Evolutionary conservation across 768 basidiomycete species (phyloP).

Genomic region (Naganishia vaughanmartiniae): DNA sequence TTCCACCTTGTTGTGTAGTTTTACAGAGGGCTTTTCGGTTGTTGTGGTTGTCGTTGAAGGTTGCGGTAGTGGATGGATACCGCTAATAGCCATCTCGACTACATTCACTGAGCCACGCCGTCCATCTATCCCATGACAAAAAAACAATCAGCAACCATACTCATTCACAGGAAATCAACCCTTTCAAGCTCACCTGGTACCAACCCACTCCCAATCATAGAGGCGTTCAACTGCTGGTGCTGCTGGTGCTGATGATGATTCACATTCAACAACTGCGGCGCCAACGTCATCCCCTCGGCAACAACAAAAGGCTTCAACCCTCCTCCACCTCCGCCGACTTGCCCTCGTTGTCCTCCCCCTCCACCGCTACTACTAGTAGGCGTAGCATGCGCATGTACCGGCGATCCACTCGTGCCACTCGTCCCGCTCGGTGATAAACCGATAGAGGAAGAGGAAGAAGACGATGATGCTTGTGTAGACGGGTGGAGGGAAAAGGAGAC

Average conservation of each 20-base stretch:
- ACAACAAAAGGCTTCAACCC: background rate
- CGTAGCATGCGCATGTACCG: too few species aligned
- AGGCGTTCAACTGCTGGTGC: background rate
- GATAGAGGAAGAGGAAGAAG: background rate
- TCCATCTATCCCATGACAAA: too few species aligned
- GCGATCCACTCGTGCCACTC: too few species aligned
- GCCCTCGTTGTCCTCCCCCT: too few species aligned
- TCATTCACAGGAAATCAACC: too few species aligned
- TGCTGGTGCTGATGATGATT: background rate
- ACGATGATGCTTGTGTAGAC: background rate
- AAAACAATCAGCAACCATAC: too few species aligned
- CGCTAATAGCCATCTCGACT: background rate
- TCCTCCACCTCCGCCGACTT: background rate
- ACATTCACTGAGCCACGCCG: background rate
- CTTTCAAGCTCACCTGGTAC: too few species aligned
- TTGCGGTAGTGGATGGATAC: too few species aligned
- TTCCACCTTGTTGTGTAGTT: conserved; percentile 52
- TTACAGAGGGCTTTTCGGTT: conserved; percentile 31
- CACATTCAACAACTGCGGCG: background rate
- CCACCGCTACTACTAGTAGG: too few species aligned
- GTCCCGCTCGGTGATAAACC: background rate
- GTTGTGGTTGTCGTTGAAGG: background rate
- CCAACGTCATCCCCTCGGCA: background rate
- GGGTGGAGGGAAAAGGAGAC: background rate
- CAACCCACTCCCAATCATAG: background rate